Percentiles rank a stretch among this genome's conserved stretches.
Conservation (phyloP, 75 land plant genomes). For the Pinus tabuliformis region DNA sequence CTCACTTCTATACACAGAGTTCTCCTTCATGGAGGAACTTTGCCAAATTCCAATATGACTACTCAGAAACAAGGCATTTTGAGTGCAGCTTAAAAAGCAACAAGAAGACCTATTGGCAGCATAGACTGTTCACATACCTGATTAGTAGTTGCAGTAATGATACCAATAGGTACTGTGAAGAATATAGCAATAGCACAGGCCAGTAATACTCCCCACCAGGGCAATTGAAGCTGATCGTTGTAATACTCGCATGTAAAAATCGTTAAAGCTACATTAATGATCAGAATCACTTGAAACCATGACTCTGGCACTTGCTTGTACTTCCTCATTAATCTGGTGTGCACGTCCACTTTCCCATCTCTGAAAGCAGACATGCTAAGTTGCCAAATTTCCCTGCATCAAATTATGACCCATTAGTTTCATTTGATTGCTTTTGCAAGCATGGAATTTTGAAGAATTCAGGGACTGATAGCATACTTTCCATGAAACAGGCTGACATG, state of each 20-base stretch:
- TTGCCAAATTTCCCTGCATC: conserved; percentile 27
- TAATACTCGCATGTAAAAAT: conserved; percentile 10
- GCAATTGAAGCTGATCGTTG: conserved; percentile 24
- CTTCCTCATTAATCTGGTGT: conserved; percentile 22
- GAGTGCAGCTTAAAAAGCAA: no score
- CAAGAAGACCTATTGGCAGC: no score
- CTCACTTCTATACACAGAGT: no score
- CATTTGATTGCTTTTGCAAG: no score
- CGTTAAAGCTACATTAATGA: conserved; percentile 6
- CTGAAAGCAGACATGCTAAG: conserved; percentile 19
- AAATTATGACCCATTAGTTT: background rate
- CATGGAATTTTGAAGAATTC: no score
- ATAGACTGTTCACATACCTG: conserved; percentile 13
- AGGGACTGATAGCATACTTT: conserved; percentile 9
- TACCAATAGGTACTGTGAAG: conserved; percentile 36
- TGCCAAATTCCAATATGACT: no score
- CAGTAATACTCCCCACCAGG: conserved; percentile 42
- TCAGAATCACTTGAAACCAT: conserved; percentile 23
- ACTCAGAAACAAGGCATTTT: no score
- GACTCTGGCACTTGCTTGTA: conserved; percentile 18
- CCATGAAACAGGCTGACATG: conserved; percentile 34
- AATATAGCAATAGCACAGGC: conserved; percentile 24
- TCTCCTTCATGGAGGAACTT: no score
- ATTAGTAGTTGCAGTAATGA: conserved; percentile 34
- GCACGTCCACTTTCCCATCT: conserved; percentile 13